Evolutionary conservation across 2,329 filamentous ascomycete genomes (phyloP), one percentile per base, ranked within the genome.

Genomic region (Trichoderma polysporum): DNA sequence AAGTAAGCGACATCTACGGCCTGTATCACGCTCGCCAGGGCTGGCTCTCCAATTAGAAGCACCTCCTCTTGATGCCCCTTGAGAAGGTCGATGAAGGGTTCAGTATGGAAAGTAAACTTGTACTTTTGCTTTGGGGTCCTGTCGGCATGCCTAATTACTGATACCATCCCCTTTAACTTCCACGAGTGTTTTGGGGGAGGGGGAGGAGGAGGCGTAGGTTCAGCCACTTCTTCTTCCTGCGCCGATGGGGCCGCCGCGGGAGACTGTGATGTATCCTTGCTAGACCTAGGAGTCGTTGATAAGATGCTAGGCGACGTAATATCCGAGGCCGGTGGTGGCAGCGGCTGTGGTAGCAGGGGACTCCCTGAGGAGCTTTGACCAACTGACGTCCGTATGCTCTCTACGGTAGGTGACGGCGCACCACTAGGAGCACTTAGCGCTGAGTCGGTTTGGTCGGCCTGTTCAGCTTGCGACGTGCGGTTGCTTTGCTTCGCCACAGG

Each of bases 121-220:
- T 97, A 97, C 77, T 99, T 99, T 74, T 99, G 95, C 80, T 99
- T 99, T 2, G 95, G 95, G 1, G 95, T 99, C 66, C 95, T 90
- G 80, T 99, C 95, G 2, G 96, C 96, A 78, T 99, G 95, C 31
- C 95, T 89, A 71, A 99, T 93, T 17, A 99, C 95, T 2, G 94
- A 94, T 0, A 99, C 94, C 80, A 99, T 94, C 13, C 95, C 95
- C 80, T 99, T 99, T 61, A 99, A 83, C 78, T 97, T 98, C 95
- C 95, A 99, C 12, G 95, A 93, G 74, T 97, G 93, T 74, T 97
- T 97, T 0, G 91, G 91, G 1, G 86, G 86, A 2, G 90, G 90
- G 52, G 89, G 88, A 10, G 87, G 85, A 2, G 87, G 56, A 6
- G 49, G 61, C 29, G 37, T 45, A 22, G 61, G 54, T 31, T 49